These are phyloP conservation scores for Termitomyces sp. DNA, from an alignment of 768 basidiomycete species.

Conservation along the genomic window DNA sequence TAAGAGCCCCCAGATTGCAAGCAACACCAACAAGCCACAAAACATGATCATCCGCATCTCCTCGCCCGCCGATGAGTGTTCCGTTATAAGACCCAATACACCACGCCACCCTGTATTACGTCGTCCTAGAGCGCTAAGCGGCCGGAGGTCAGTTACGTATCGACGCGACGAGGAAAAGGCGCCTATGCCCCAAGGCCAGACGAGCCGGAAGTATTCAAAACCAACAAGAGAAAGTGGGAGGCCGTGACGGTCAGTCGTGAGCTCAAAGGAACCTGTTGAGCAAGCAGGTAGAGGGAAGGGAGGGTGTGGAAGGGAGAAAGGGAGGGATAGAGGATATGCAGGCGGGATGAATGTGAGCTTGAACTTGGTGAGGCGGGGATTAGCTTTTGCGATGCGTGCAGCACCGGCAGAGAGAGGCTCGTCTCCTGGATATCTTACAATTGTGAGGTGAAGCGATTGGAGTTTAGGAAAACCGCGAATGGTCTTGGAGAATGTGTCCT, in stretches of 20 bases:
- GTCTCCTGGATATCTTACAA: constrained; percentile 65
- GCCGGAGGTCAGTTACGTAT: constrained; percentile 36
- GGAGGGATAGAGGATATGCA: constrained; percentile 42
- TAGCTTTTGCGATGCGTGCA: constrained; percentile 53
- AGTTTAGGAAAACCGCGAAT: constrained; percentile 60
- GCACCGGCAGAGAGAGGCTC: constrained; percentile 55
- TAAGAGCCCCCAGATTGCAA: constrained; percentile 46
- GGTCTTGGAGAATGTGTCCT: constrained; percentile 62
- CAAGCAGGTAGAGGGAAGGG: constrained; percentile 37
- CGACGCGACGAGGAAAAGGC: constrained; percentile 28
- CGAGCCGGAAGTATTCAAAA: constrained; percentile 38
- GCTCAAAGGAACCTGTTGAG: constrained; percentile 49
- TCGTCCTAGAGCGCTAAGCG: constrained; percentile 28
- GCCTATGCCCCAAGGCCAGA: constrained; percentile 47
- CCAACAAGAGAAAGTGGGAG: constrained; percentile 51
- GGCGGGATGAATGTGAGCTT: constrained; percentile 60
- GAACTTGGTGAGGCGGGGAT: constrained; percentile 64
- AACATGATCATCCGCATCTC: constrained; percentile 59
- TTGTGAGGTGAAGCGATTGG: constrained; percentile 53
- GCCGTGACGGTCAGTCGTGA: constrained; percentile 58
- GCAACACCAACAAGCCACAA: constrained; percentile 39
- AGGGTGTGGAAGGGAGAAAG: constrained; percentile 35
- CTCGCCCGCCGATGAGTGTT: constrained; percentile 60
- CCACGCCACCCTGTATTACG: constrained; percentile 35
- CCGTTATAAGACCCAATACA: constrained; percentile 41